phyloP scores from a whole-genome alignment of 495 filamentous ascomycete genomes.

The Hypoxylon fragiforme region DNA sequence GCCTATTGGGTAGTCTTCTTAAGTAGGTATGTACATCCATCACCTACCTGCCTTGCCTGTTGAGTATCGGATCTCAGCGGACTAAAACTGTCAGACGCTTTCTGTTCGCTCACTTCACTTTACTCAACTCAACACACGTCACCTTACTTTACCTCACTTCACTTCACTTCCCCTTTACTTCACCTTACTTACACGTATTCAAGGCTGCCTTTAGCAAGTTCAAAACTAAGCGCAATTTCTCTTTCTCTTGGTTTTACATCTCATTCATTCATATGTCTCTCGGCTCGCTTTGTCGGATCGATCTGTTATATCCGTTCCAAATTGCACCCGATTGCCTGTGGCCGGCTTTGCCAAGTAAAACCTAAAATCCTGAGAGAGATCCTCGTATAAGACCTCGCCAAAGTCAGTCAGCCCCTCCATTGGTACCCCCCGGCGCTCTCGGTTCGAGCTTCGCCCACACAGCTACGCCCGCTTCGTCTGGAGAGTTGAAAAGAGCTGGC shows the following conservation, averaged over 20 bases:
- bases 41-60: neutral
- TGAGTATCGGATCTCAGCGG: slow-evolving; percentile 7
- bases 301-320: slow-evolving; percentile 10
- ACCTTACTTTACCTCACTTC: neutral
- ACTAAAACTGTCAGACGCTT: neutral
- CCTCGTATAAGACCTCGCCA: slow-evolving; percentile 25
- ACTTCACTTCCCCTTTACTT: neutral
- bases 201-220: slow-evolving; percentile 19
- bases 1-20: neutral
- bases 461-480: slow-evolving; percentile 32
- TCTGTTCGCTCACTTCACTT: neutral
- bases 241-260: neutral
- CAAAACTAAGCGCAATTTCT: slow-evolving; percentile 20
- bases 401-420: slow-evolving; percentile 8
- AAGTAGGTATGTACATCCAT: no score
- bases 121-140: neutral
- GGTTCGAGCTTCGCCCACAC: slow-evolving; percentile 31
- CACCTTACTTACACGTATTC: slow-evolving; percentile 2
- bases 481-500: slow-evolving; percentile 25
- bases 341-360: slow-evolving; percentile 1
- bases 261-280: neutral
- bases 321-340: slow-evolving; percentile 2
- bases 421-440: slow-evolving; percentile 20
- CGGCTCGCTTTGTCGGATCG: slow-evolving; percentile 11
- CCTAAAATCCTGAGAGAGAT: slow-evolving; percentile 5